Percentiles rank a stretch among this genome's conserved stretches.
phyloP scores from a whole-genome alignment of 2,329 filamentous ascomycete species.

The Alternaria sp. region DNA sequence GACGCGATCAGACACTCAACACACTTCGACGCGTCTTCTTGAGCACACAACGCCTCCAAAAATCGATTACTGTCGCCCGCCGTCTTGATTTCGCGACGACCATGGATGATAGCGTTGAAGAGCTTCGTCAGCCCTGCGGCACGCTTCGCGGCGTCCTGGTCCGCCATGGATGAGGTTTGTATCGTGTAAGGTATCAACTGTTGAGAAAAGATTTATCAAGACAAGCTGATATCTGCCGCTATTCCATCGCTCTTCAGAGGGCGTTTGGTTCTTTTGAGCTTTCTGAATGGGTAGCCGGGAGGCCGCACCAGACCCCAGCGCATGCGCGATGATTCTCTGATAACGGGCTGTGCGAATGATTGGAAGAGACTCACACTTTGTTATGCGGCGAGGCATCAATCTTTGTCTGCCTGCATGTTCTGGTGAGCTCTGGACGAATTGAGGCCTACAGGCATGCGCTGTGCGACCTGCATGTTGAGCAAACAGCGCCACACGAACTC shows the following conservation, averaged over 20 bases:
- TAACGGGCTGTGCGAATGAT: constrained; percentile 30
- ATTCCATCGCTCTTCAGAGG: neutral
- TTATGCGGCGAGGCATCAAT: constrained; percentile 18
- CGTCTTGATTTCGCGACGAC: constrained; percentile 48
- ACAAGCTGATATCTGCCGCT: neutral
- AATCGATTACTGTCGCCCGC: constrained; percentile 53
- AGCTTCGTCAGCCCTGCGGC: constrained; percentile 45
- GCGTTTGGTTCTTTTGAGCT: neutral
- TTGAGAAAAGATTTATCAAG: neutral
- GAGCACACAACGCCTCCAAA: constrained; percentile 56
- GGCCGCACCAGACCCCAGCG: constrained; percentile 11
- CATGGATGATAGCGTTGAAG: constrained; percentile 51
- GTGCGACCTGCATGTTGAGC: constrained; percentile 26
- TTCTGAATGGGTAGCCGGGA: neutral
- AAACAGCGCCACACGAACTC: constrained; percentile 29
- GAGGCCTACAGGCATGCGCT: constrained; percentile 16
- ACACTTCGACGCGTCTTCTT: constrained; percentile 51
- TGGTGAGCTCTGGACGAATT: constrained; percentile 17
- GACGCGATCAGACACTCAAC: constrained; percentile 43
- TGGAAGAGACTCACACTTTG: constrained; percentile 23
- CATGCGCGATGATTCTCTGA: constrained; percentile 11
- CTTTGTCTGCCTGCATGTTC: constrained; percentile 24
- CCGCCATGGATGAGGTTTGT: constrained; percentile 18
- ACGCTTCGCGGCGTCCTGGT: constrained; percentile 31
- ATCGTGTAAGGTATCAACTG: neutral